A percentile compares a stretch with the other conserved stretches of the same genome.
These are phyloP conservation scores for Suhomyces faveliae DNA, from an alignment of 805 yeast species.

Conservation along the genomic window DNA sequence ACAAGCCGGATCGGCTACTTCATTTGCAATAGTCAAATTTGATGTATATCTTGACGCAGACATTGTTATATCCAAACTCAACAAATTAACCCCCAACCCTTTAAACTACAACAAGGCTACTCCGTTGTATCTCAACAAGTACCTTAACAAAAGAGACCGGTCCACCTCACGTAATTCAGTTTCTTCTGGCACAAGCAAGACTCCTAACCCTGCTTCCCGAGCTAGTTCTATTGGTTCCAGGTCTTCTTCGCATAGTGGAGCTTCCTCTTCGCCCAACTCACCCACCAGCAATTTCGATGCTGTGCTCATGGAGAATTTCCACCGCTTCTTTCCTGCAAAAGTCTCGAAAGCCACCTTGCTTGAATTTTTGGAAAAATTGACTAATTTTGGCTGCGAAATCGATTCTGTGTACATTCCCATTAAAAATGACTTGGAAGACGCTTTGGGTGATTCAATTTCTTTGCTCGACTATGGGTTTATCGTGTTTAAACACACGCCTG, in stretches of 20 bases:
- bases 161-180: background rate
- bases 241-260: slow-evolving; percentile 10
- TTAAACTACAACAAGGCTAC: slow-evolving; percentile 29
- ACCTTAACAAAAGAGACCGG: slow-evolving; percentile 58
- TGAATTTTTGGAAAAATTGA: slow-evolving; percentile 43
- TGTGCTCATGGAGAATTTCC: slow-evolving; percentile 43
- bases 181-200: background rate
- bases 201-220: background rate
- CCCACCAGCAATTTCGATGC: slow-evolving; percentile 17
- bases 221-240: background rate
- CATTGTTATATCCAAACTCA: slow-evolving; percentile 18
- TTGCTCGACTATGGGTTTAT: slow-evolving; percentile 48
- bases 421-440: slow-evolving; percentile 11
- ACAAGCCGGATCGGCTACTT: slow-evolving; percentile 1
- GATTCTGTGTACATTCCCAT: slow-evolving; percentile 54
- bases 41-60: slow-evolving; percentile 36
- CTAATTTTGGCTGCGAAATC: slow-evolving; percentile 44
- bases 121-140: slow-evolving; percentile 56
- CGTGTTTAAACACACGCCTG: slow-evolving; percentile 35
- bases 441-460: slow-evolving; percentile 27
- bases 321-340: slow-evolving; percentile 50
- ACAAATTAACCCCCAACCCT: slow-evolving; percentile 18
- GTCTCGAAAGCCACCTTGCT: slow-evolving; percentile 16
- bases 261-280: slow-evolving; percentile 2
- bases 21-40: slow-evolving; percentile 33